Conservation (phyloP, 2,329 filamentous ascomycete species). For the Chaetomium olivaceum region DNA sequence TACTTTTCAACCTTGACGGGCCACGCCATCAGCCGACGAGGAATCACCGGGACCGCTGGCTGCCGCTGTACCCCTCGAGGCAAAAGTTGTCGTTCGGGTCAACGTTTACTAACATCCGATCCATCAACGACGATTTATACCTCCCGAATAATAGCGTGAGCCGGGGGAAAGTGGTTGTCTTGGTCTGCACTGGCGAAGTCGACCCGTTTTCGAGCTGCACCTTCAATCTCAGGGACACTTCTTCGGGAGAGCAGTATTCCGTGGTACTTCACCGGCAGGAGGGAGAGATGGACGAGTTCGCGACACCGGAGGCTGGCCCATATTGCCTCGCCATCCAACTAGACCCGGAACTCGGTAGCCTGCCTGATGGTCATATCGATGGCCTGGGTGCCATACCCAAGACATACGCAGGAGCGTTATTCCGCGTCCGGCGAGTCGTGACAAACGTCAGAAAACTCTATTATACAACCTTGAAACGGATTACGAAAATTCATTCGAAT, state of each 20-base stretch:
- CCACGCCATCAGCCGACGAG: constrained; percentile 26
- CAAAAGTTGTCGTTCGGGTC: constrained; percentile 26
- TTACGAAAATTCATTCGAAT: constrained; percentile 28
- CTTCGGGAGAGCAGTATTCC: constrained; percentile 22
- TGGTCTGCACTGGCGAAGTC: constrained; percentile 26
- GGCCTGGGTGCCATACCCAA: constrained; percentile 13
- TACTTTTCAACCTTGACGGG: constrained; percentile 27
- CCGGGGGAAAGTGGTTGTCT: constrained; percentile 24
- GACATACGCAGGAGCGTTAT: constrained; percentile 25
- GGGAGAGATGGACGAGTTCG: constrained; percentile 25
- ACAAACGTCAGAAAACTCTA: constrained; percentile 27
- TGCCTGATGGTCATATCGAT: constrained; percentile 16
- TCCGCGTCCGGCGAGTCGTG: constrained; percentile 28
- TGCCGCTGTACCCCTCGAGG: constrained; percentile 27
- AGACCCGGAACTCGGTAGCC: constrained; percentile 19
- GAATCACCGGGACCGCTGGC: constrained; percentile 29
- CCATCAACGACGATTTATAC: constrained; percentile 25
- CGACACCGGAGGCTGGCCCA: constrained; percentile 27
- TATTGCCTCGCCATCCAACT: constrained; percentile 28
- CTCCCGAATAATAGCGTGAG: constrained; percentile 30
- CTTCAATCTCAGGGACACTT: constrained; percentile 23
- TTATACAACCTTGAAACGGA: constrained; percentile 24
- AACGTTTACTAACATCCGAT: constrained; percentile 26
- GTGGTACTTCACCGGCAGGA: constrained; percentile 24
- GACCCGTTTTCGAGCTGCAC: constrained; percentile 26